These are phyloP conservation scores for Raphanus hybrid DNA, from an alignment of 441 rosid genomes.

Conservation along the genomic window DNA sequence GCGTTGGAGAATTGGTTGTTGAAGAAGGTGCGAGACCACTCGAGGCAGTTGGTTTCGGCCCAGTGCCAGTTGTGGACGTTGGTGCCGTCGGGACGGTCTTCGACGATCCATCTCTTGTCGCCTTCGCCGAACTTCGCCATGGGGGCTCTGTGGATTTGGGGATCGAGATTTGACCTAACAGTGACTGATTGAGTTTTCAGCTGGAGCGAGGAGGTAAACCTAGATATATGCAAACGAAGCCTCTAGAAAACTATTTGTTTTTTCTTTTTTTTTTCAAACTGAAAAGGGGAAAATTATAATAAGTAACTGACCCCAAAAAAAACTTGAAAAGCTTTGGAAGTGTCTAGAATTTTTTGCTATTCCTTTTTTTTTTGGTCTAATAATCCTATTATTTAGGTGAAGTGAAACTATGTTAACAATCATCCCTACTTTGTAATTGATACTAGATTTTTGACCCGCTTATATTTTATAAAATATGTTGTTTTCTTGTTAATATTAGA, in stretches of 20 bases:
- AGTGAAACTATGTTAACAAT: too few species aligned
- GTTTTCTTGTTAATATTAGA: too few species aligned
- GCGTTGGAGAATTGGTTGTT: constrained; percentile 56
- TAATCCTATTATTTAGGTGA: too few species aligned
- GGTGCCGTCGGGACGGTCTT: constrained; percentile 93
- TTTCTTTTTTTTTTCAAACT: background rate
- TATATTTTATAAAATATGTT: too few species aligned
- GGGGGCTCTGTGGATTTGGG: background rate
- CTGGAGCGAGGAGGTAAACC: background rate
- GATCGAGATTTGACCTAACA: background rate
- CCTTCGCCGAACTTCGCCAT: constrained; percentile 99
- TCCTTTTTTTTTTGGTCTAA: too few species aligned
- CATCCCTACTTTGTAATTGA: too few species aligned
- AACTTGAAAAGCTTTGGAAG: too few species aligned
- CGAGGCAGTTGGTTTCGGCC: constrained; percentile 93
- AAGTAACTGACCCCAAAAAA: too few species aligned
- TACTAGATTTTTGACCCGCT: too few species aligned
- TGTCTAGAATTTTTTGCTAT: too few species aligned
- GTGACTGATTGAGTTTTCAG: constrained; percentile 4
- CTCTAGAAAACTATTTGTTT: constrained; percentile 30
- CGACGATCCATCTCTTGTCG: constrained; percentile 98
- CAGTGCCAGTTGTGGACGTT: constrained; percentile 99
- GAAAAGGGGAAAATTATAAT: background rate
- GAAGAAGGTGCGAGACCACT: constrained; percentile 76
- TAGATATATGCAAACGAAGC: constrained; percentile 25